Evolutionary conservation across 2,329 filamentous ascomycete species (phyloP), one percentile per base, ranked within the genome.

Genomic region (Decorospora gaudefroyi): DNA sequence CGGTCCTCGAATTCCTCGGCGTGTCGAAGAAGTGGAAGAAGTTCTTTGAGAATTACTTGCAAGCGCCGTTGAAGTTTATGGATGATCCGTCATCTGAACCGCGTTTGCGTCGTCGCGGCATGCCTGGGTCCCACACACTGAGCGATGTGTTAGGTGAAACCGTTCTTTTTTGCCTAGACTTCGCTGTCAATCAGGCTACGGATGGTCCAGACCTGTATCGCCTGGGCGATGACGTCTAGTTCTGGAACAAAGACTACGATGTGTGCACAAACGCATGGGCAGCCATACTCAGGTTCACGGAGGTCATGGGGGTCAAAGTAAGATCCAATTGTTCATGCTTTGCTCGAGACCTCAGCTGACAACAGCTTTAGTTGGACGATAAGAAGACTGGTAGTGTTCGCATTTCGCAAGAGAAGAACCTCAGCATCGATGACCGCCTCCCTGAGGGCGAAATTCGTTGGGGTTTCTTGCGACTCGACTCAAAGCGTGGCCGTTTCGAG

Each of bases 171-270:
- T 73, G 74, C 45, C 61, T 78, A 58, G 76, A 78, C 42, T 62
- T 76, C 9, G 66, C 72, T 1, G 70, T 78, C 12, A 76, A 76
- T 35, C 68, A 72, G 27, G 48, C 65, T 8, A 74, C 74, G 1
- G 38, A 57, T 10, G 72, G 74, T 1, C 62, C 71, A 32, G 59
- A 75, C 3, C 57, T 77, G 0, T 74, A 78, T 46, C 75, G 76
- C 1, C 51, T 78, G 11, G 73, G 77, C 32, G 76, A 79, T 44
- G 76, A 79, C 37, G 53, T 78, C 9, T 79, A 76, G 74, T 69
- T 78, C 12, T 68, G 62, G 63, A 73, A 72, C 19, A 74, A 73
- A 2, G 63, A 75, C 12, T 73, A 74, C 4, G 55, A 65, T 2
- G 60, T 63, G 3, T 74, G 72, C 34, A 69, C 64, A 4, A 58